Evolutionary conservation across 2,329 filamentous ascomycete genomes (phyloP), one percentile per base, ranked within the genome.

Genomic region (Paramyrothecium sp.): DNA sequence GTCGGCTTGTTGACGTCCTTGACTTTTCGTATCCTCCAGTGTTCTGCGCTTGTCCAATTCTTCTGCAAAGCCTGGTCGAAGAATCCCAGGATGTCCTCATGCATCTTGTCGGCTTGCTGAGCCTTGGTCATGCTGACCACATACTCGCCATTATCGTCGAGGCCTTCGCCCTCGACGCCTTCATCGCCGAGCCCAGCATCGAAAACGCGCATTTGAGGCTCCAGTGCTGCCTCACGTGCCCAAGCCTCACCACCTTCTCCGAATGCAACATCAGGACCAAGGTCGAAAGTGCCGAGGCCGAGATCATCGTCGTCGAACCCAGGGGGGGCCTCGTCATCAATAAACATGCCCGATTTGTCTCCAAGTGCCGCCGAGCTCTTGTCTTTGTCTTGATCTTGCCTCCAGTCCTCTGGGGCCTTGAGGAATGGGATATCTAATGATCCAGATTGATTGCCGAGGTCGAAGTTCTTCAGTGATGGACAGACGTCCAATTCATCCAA

Each of bases 41-140:
- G 95, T 72, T 98, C 95, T n/a, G 95, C 94, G 52, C 92, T 96
- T 7, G 90, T 89, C 94, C 95, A 99, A 68, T 97, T 97, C 82
- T 97, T 98, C 71, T 95, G 91, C 48, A 98, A 78, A 2, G 94
- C 93, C 68, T 97, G 92, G 72, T 99, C 95, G 69, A 99, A 99
- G 77, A 98, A 99, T 69, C 91, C 90, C n/a, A 99, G 82, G 57
- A 99, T 97, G 67, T 97, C 94, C 65, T 98, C 92, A 69, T 97
- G 92, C 71, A 89, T 77, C 68, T 81, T 81, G 66, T 91, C 91
- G 53, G 82, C 81, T 55, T 86, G 86, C 53, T 76, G 73, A 3
- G 81, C 77, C 64, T 89, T 89, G 46, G 85, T 85, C 78, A 97
- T 86, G n/a, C 90, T 90, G 8, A 97, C 84, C 22, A 89, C 82